These are phyloP conservation scores for Coprinopsis marcescibilis DNA, from an alignment of 768 basidiomycete species.

Conservation along the genomic window DNA sequence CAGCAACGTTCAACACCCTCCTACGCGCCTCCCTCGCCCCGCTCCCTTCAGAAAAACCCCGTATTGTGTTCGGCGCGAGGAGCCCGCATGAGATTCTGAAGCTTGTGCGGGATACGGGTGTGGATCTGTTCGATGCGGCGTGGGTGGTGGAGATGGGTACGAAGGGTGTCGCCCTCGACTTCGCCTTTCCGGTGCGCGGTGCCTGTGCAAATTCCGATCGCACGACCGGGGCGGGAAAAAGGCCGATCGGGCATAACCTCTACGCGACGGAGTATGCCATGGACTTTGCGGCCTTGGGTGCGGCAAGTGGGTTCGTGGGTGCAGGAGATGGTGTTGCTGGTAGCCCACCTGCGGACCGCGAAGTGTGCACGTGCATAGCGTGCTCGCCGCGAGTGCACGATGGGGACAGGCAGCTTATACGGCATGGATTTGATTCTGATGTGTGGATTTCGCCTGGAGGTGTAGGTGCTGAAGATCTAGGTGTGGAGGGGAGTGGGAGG, in stretches of 20 bases:
- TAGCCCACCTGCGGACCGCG: constrained; percentile 2
- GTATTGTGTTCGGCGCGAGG: constrained; percentile 51
- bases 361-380: constrained; percentile 49
- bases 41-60: constrained; percentile 52
- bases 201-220: not conserved
- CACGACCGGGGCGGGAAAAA: constrained; percentile 22
- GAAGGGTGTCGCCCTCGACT: constrained; percentile 73
- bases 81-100: constrained; percentile 69
- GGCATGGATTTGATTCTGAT: constrained; percentile 40
- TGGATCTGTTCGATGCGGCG: constrained; percentile 70
- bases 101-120: constrained; percentile 56
- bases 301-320: constrained; percentile 22
- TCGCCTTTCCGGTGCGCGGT: constrained; percentile 53
- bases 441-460: not conserved
- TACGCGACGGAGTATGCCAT: constrained; percentile 51
- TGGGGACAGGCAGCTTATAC: constrained; percentile 19
- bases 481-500: too few species aligned
- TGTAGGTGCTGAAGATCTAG: too few species aligned
- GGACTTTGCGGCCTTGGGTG: constrained; percentile 56
- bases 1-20: constrained; percentile 29
- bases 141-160: constrained; percentile 70
- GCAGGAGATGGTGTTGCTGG: not conserved
- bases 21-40: constrained; percentile 53
- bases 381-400: constrained; percentile 43
- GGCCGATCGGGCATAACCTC: constrained; percentile 75